These are phyloP conservation scores for Zalaria sp. DNA, from an alignment of 2,329 filamentous ascomycete species.

Conservation along the genomic window DNA sequence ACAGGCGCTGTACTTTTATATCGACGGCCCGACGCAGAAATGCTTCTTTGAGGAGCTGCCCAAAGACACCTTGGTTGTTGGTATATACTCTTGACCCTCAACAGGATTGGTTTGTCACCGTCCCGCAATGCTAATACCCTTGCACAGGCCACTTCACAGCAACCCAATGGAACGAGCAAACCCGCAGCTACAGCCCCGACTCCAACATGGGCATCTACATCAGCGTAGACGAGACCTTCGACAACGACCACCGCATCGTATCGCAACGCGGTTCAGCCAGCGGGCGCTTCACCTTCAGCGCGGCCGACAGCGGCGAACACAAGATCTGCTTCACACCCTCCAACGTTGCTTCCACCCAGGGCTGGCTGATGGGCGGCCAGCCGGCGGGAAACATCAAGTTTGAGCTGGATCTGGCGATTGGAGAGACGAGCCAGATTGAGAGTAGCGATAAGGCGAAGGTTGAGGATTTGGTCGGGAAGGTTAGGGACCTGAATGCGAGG, in stretches of 20 bases:
- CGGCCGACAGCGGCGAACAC: slow-evolving; percentile 90
- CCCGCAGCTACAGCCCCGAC: slow-evolving; percentile 56
- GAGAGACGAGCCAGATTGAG: slow-evolving; percentile 87
- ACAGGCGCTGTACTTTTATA: slow-evolving; percentile 88
- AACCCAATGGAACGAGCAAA: slow-evolving; percentile 65
- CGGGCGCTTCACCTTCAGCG: slow-evolving; percentile 90
- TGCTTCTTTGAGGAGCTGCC: slow-evolving; percentile 98
- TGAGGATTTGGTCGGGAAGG: slow-evolving; percentile 71
- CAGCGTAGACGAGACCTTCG: slow-evolving; percentile 91
- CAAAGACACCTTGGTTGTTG: slow-evolving; percentile 92
- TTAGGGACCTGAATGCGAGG: slow-evolving; percentile 77
- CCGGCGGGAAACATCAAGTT: slow-evolving; percentile 69
- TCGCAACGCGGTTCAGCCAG: slow-evolving; percentile 62
- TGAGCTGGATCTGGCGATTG: slow-evolving; percentile 80
- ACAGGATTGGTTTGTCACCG: not conserved
- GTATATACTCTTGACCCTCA: slow-evolving; percentile 28
- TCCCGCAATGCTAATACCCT: not conserved
- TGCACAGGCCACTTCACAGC: slow-evolving; percentile 63
- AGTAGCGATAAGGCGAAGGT: slow-evolving; percentile 89
- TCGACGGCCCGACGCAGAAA: slow-evolving; percentile 73
- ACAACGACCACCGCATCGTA: slow-evolving; percentile 94
- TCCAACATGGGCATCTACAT: slow-evolving; percentile 66
- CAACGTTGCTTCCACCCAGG: slow-evolving; percentile 52
- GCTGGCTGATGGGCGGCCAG: slow-evolving; percentile 55
- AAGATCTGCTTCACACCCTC: slow-evolving; percentile 84